Conservation (phyloP, 2,329 filamentous ascomycete genomes). For the Colletotrichum tofieldiae region DNA sequence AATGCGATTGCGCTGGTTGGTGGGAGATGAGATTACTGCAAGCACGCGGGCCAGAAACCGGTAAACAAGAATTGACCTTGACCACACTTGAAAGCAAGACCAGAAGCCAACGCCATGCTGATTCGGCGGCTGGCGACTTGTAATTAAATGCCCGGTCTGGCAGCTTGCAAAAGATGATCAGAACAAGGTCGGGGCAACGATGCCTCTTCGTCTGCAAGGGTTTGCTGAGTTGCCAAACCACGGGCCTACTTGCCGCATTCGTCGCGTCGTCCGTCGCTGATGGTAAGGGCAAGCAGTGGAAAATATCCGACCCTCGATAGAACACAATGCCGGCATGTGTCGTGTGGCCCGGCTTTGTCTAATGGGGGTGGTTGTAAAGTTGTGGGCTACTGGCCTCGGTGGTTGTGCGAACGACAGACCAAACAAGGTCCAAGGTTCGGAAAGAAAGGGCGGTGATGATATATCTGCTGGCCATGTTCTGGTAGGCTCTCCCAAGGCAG, state of each 20-base stretch:
- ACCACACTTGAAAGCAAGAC: background rate
- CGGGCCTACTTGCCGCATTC: background rate
- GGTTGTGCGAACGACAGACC: background rate
- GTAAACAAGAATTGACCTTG: background rate
- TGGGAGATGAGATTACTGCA: background rate
- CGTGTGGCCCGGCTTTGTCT: background rate
- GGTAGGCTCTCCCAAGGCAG: too few species aligned
- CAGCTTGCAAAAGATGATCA: background rate
- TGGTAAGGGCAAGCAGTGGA: background rate
- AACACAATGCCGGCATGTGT: background rate
- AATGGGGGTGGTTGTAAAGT: background rate
- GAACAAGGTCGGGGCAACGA: background rate
- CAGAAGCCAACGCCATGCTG: background rate
- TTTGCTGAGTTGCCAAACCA: background rate
- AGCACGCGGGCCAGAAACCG: background rate
- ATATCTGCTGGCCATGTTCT: background rate
- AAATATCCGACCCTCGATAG: too few species aligned
- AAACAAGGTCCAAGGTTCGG: background rate
- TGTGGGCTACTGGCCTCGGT: background rate
- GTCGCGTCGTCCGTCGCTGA: background rate
- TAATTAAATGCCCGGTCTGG: background rate
- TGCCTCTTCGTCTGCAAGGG: conserved; percentile 3
- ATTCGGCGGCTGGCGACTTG: background rate
- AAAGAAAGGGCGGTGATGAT: background rate
- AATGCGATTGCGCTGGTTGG: background rate